Percentiles rank a stretch among this genome's conserved stretches.
Evolutionary conservation across 2,329 filamentous ascomycete genomes (phyloP).

Genomic region (Ophiostoma pallidulum): DNA sequence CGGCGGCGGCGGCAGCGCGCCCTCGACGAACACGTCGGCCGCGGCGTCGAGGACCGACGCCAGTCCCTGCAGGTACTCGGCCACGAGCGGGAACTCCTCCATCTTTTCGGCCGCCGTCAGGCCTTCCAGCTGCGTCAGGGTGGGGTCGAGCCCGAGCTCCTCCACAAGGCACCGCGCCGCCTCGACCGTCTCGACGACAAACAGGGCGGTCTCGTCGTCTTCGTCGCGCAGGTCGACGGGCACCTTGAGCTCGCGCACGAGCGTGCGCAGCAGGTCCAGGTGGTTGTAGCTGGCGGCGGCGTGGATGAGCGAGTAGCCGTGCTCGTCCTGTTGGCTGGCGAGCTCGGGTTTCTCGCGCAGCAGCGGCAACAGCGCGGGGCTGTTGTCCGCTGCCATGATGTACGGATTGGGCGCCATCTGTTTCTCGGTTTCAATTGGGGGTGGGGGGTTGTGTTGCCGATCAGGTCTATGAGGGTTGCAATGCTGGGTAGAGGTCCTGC

Average conservation of each 20-base stretch:
- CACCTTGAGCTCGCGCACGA: slow-evolving; percentile 69
- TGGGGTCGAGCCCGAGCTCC: slow-evolving; percentile 63
- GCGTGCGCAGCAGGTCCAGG: slow-evolving; percentile 62
- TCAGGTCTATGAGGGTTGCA: too few species aligned
- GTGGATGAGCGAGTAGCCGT: slow-evolving; percentile 91
- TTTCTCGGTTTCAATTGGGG: too few species aligned
- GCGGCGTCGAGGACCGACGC: slow-evolving; percentile 20
- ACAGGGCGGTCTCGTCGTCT: slow-evolving; percentile 89
- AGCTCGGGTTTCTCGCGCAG: slow-evolving; percentile 66
- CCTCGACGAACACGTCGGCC: slow-evolving; percentile 15
- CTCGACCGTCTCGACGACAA: slow-evolving; percentile 74
- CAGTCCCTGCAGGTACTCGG: slow-evolving; percentile 52
- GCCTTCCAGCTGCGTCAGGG: slow-evolving; percentile 60
- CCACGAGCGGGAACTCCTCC: slow-evolving; percentile 65
- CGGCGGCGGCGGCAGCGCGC: slow-evolving; percentile 54
- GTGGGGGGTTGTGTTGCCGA: too few species aligned
- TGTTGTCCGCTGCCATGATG: slow-evolving; percentile 74
- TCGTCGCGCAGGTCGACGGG: slow-evolving; percentile 77
- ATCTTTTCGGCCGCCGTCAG: slow-evolving; percentile 76
- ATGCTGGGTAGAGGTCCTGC: too few species aligned
- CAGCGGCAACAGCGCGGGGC: slow-evolving; percentile 60
- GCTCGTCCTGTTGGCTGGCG: slow-evolving; percentile 71
- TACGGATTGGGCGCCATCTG: slow-evolving; percentile 57
- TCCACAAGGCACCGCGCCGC: slow-evolving; percentile 73
- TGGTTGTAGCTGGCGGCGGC: slow-evolving; percentile 91